Conservation (phyloP, 2,329 filamentous ascomycete genomes). For the Sporothrix pseudoabietina region DNA sequence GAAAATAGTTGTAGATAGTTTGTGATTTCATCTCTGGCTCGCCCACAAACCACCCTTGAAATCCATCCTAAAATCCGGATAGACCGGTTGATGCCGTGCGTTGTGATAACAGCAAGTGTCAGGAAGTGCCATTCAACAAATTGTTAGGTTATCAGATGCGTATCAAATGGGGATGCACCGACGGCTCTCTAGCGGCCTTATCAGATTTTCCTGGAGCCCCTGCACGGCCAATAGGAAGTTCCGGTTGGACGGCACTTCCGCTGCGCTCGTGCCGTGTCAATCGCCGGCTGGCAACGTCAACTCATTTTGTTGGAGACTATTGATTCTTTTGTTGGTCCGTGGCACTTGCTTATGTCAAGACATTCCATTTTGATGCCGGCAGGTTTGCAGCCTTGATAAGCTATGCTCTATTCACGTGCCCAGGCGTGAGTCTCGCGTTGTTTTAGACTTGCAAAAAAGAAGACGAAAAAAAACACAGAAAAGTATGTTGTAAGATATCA, state of each 20-base stretch:
- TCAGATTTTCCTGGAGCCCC: not conserved
- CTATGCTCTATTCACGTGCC: not conserved
- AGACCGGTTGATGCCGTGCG: not conserved
- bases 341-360: not conserved
- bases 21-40: no score
- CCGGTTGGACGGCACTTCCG: no score
- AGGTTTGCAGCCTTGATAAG: not conserved
- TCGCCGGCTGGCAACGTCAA: no score
- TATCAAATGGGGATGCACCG: not conserved
- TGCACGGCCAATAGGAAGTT: no score
- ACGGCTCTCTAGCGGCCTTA: not conserved
- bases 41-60: no score
- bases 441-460: no score
- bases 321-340: no score
- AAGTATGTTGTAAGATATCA: not conserved
- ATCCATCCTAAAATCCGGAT: not conserved
- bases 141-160: conserved; percentile 2
- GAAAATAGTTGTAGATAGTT: no score
- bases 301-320: no score
- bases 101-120: not conserved
- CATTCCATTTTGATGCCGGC: not conserved
- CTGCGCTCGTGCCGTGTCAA: no score
- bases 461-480: not conserved
- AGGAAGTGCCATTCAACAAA: no score
- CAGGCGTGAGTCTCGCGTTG: not conserved